Percentiles rank a stretch among this genome's conserved stretches.
Evolutionary conservation across 805 yeast species (phyloP).

Genomic region (Candida alai): DNA sequence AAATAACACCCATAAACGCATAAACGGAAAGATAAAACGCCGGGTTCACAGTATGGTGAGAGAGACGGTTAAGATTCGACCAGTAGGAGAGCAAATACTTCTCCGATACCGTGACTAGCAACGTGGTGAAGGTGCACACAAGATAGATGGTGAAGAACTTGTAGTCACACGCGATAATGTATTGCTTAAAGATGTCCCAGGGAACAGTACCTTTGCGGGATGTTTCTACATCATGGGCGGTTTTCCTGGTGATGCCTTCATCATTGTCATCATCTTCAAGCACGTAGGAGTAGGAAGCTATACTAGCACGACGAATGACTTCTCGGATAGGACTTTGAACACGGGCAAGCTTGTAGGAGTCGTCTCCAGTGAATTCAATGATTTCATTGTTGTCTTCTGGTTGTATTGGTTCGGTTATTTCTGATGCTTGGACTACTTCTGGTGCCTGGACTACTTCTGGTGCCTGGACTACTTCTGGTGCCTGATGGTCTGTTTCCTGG

Average conservation of each 20-base stretch:
- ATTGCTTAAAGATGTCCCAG: constrained; percentile 24
- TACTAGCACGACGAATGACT: constrained; percentile 23
- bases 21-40: constrained; percentile 23
- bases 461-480: constrained; percentile 8
- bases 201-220: constrained; percentile 27
- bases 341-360: too few species aligned
- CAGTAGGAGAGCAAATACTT: constrained; percentile 30
- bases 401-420: constrained; percentile 15
- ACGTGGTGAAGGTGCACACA: constrained; percentile 17
- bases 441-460: constrained; percentile 3
- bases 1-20: constrained; percentile 24
- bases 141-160: constrained; percentile 21
- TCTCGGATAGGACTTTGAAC: constrained; percentile 13
- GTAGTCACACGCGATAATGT: constrained; percentile 31
- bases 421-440: constrained; percentile 14
- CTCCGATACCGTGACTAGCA: constrained; percentile 18
- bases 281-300: constrained; percentile 31
- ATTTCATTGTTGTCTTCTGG: constrained; percentile 9
- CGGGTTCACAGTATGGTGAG: constrained; percentile 23
- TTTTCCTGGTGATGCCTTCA: constrained; percentile 13
- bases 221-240: constrained; percentile 26
- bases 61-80: constrained; percentile 29
- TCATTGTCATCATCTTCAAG: constrained; percentile 27
- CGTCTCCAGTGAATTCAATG: constrained; percentile 7
- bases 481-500: constrained; percentile 17